Conservation (phyloP, 805 yeast species). For the Metschnikowia baotianmanensis region DNA sequence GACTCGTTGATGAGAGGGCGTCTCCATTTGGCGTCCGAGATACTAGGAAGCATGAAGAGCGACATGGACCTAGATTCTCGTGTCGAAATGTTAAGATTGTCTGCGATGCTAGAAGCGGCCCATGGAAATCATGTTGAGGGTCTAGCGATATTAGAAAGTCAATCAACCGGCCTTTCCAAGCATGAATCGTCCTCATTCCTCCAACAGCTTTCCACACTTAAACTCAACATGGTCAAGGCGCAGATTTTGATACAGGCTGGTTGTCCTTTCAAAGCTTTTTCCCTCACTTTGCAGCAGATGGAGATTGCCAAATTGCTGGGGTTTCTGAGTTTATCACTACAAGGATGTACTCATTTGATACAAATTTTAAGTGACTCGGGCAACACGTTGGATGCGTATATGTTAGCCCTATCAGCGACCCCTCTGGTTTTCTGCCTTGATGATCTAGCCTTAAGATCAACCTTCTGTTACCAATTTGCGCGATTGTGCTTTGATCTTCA, state of each 20-base stretch:
- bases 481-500: constrained; percentile 22
- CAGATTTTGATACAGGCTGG: constrained; percentile 42
- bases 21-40: constrained; percentile 29
- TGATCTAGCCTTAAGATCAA: constrained; percentile 37
- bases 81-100: constrained; percentile 7
- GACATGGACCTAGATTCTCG: constrained; percentile 10
- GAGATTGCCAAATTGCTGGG: constrained; percentile 48
- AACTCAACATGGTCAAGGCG: constrained; percentile 48
- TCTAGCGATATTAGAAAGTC: background rate
- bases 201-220: background rate
- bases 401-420: constrained; percentile 40
- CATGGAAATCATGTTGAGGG: constrained; percentile 13
- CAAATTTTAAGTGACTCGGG: constrained; percentile 43
- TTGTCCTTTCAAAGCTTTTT: constrained; percentile 48
- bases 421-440: constrained; percentile 44
- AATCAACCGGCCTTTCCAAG: background rate
- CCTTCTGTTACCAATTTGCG: constrained; percentile 33
- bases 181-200: background rate
- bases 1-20: constrained; percentile 39
- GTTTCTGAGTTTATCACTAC: constrained; percentile 42
- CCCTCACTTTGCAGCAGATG: constrained; percentile 49
- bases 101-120: constrained; percentile 9
- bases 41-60: constrained; percentile 28
- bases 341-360: constrained; percentile 46
- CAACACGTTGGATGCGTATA: constrained; percentile 42